phyloP scores from a whole-genome alignment of 768 basidiomycete species.

The Filobasidium wieringae region DNA sequence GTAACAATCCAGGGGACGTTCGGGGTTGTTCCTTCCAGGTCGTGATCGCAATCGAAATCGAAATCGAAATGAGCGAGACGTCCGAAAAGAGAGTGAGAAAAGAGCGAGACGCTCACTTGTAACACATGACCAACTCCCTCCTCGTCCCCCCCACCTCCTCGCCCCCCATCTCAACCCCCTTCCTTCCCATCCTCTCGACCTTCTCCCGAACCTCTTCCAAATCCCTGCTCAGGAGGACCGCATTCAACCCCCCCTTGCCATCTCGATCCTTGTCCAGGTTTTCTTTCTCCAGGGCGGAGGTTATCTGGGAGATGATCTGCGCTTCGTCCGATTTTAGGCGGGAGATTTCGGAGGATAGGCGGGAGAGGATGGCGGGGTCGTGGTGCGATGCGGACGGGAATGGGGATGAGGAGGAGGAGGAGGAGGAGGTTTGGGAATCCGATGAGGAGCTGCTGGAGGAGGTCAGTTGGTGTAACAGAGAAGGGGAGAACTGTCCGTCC shows the following conservation, averaged over 20 bases:
- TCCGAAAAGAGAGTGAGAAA: neutral
- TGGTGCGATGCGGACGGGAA: conserved; percentile 20
- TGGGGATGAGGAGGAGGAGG: neutral
- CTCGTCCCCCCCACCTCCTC: conserved; percentile 27
- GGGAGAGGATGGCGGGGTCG: conserved; percentile 18
- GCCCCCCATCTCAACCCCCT: conserved; percentile 19
- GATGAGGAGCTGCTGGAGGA: conserved; percentile 20
- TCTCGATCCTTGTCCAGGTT: conserved; percentile 34
- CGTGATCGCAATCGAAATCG: no score
- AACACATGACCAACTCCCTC: conserved; percentile 34
- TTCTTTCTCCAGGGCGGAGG: conserved; percentile 38
- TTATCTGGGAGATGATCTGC: conserved; percentile 33
- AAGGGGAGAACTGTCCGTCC: conserved; percentile 39
- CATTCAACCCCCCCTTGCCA: conserved; percentile 23
- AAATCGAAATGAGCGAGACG: neutral
- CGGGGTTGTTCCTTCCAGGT: conserved; percentile 26
- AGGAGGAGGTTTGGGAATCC: no score
- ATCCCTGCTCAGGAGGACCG: conserved; percentile 33
- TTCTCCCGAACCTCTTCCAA: conserved; percentile 39
- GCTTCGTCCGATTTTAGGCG: conserved; percentile 35
- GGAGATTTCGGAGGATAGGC: conserved; percentile 32
- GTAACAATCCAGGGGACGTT: conserved; percentile 39
- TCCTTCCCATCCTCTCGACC: conserved; percentile 31
- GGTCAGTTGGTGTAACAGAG: conserved; percentile 34
- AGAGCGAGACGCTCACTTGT: conserved; percentile 25